Conservation (phyloP, 2,329 filamentous ascomycete species). For the Calonectria fujianensis region DNA sequence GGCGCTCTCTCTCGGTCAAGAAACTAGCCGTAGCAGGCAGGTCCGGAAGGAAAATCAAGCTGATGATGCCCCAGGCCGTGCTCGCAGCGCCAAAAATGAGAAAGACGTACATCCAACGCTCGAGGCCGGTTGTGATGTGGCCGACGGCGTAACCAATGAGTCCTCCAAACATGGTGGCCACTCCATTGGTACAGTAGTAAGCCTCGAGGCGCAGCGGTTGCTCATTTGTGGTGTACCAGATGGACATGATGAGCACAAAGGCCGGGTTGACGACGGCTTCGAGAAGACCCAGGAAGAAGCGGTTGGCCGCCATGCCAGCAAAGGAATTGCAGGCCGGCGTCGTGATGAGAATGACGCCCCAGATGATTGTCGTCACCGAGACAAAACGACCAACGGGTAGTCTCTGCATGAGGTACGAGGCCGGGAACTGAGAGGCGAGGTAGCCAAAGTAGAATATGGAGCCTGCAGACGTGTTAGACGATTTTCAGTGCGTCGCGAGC, state of each 20-base stretch:
- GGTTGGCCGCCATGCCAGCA: constrained; percentile 21
- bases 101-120: constrained; percentile 75
- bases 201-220: constrained; percentile 25
- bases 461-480: constrained; percentile 9
- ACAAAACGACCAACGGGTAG: constrained; percentile 30
- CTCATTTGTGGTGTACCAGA: constrained; percentile 31
- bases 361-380: constrained; percentile 26
- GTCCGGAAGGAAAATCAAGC: constrained; percentile 77
- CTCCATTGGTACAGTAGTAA: constrained; percentile 65
- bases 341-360: constrained; percentile 34
- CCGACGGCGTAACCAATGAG: constrained; percentile 76
- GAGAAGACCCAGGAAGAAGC: constrained; percentile 30
- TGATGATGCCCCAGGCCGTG: constrained; percentile 72
- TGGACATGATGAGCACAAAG: constrained; percentile 36
- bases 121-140: constrained; percentile 71
- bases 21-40: constrained; percentile 78
- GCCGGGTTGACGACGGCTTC: constrained; percentile 30
- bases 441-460: constrained; percentile 37
- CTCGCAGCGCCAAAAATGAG: constrained; percentile 75
- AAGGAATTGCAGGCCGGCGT: constrained; percentile 23
- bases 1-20: constrained; percentile 73
- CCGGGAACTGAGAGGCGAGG: constrained; percentile 27
- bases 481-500: neutral
- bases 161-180: constrained; percentile 78
- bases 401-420: constrained; percentile 31